A percentile compares a stretch with the other conserved stretches of the same genome.
phyloP scores from a whole-genome alignment of 306 rosid species.

The Lotus japonicus region DNA sequence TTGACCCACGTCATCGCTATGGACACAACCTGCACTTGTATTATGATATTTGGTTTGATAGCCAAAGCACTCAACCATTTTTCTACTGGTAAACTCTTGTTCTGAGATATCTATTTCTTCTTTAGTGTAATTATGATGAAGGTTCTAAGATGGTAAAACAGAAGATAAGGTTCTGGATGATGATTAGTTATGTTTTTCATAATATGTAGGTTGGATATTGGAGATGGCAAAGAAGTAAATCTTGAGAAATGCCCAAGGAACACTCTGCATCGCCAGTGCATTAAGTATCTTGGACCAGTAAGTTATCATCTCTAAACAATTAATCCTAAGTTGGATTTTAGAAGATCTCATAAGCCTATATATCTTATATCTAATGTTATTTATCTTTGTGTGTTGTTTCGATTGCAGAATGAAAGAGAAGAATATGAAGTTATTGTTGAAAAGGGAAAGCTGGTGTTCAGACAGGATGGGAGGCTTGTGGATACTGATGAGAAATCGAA shows the following conservation, averaged over 20 bases:
- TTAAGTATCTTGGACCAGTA: slow-evolving; percentile 82
- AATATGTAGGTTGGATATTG: slow-evolving; percentile 70
- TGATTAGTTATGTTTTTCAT: slow-evolving; percentile 5
- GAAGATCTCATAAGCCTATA: neutral
- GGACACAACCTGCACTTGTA: slow-evolving; percentile 89
- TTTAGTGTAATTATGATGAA: neutral
- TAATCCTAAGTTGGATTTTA: neutral
- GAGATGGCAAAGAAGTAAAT: slow-evolving; percentile 76
- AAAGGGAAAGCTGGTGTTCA: slow-evolving; percentile 54
- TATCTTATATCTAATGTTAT: neutral
- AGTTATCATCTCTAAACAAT: slow-evolving; percentile 13
- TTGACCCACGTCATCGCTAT: slow-evolving; percentile 93
- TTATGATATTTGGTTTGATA: slow-evolving; percentile 72
- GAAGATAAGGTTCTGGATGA: neutral
- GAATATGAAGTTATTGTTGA: slow-evolving; percentile 67
- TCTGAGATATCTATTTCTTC: neutral
- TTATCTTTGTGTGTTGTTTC: neutral
- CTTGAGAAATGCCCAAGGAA: slow-evolving; percentile 59
- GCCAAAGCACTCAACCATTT: slow-evolving; percentile 84
- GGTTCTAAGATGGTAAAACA: neutral
- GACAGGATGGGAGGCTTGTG: slow-evolving; percentile 41
- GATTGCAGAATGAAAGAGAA: slow-evolving; percentile 64
- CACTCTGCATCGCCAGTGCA: slow-evolving; percentile 71
- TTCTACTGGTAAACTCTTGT: slow-evolving; percentile 63
- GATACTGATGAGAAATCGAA: slow-evolving; percentile 61